Conservation (phyloP, 306 rosid genomes). For the Citrullus colocynthis region DNA sequence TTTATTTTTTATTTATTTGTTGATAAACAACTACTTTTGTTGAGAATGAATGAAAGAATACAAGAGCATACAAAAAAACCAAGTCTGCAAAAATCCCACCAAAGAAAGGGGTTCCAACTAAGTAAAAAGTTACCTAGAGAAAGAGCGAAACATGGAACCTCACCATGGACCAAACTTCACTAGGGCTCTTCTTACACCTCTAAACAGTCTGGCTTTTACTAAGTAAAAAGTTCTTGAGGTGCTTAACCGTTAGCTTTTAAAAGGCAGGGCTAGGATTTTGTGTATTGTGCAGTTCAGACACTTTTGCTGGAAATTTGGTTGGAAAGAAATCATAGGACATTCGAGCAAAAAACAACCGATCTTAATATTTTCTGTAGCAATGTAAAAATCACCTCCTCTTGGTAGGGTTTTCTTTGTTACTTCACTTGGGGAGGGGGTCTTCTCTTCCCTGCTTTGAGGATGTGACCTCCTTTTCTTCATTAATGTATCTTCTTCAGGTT, state of each 20-base stretch:
- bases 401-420: neutral
- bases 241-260: neutral
- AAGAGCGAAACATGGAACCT: too few species aligned
- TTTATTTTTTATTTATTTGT: too few species aligned
- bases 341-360: neutral
- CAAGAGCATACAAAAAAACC: too few species aligned
- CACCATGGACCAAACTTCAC: too few species aligned
- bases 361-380: neutral
- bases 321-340: neutral
- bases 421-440: neutral
- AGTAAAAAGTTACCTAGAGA: too few species aligned
- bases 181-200: too few species aligned
- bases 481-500: neutral
- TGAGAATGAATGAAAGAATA: too few species aligned
- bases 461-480: neutral
- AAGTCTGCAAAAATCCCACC: too few species aligned
- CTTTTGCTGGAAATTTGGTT: neutral
- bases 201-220: too few species aligned
- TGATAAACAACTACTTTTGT: too few species aligned
- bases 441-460: neutral
- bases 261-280: neutral
- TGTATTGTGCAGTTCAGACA: neutral
- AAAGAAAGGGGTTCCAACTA: too few species aligned
- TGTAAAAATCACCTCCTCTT: neutral
- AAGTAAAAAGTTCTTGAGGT: too few species aligned